Conservation (phyloP, 1,284 basidiomycete species). For the Meira nashicola region DNA sequence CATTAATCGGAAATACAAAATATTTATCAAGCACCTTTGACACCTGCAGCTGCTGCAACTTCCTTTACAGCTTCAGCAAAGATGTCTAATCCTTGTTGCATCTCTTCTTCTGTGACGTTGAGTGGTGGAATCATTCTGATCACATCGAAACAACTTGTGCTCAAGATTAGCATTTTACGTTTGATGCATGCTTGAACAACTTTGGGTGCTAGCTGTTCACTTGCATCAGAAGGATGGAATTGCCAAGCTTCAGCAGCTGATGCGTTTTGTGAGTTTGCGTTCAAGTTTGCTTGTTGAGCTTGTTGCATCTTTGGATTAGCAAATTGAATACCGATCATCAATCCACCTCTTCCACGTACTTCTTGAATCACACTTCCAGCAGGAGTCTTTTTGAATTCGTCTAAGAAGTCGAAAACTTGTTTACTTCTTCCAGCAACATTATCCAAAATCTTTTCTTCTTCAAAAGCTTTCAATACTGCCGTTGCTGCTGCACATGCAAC, state of each 20-base stretch:
- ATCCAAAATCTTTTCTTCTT: conserved; percentile 43
- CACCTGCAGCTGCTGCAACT: conserved; percentile 11
- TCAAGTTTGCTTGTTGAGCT: not conserved
- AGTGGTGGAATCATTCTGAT: conserved; percentile 47
- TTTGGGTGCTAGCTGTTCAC: conserved; percentile 30
- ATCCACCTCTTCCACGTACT: conserved; percentile 36
- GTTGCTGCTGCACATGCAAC: conserved; percentile 43
- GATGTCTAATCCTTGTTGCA: conserved; percentile 33
- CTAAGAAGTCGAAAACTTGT: conserved; percentile 38
- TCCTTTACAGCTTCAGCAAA: conserved; percentile 35
- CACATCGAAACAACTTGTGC: conserved; percentile 45
- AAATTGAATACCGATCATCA: conserved; percentile 54
- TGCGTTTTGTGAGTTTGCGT: conserved; percentile 16
- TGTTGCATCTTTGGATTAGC: conserved; percentile 1
- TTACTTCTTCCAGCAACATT: conserved; percentile 40
- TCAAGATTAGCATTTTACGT: conserved; percentile 44
- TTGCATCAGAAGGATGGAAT: not conserved
- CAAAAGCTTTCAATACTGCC: conserved; percentile 40
- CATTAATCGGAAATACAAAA: not conserved
- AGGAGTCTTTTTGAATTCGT: conserved; percentile 20
- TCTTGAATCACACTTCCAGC: conserved; percentile 36
- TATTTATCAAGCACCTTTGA: not conserved
- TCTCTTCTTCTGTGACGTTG: conserved; percentile 39
- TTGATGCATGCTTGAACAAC: conserved; percentile 38
- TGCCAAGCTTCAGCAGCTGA: conserved; percentile 9